Conservation (phyloP, 1,284 basidiomycete species). For the Ustilago bromivora region DNA sequence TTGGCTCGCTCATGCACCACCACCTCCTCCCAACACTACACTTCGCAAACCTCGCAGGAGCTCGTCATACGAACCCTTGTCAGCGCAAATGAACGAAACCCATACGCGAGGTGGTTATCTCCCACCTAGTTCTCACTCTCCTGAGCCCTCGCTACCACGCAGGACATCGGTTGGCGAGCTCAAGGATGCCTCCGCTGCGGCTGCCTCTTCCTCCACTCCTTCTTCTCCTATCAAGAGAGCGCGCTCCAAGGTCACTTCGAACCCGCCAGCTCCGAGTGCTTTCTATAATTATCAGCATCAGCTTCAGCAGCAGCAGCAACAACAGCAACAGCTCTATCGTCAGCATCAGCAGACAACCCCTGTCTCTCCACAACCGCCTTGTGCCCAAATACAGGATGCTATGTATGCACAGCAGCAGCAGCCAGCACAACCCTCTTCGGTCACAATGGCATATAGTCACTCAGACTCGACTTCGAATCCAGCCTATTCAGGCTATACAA, state of each 20-base stretch:
- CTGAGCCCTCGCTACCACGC: conserved; percentile 40
- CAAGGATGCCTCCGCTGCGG: conserved; percentile 17
- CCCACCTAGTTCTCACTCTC: conserved; percentile 55
- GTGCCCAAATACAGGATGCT: background rate
- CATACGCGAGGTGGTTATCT: conserved; percentile 52
- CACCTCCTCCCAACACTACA: conserved; percentile 44
- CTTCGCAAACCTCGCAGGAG: conserved; percentile 43
- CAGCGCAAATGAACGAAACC: conserved; percentile 36
- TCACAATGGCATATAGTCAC: conserved; percentile 30
- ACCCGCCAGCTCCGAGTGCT: conserved; percentile 44
- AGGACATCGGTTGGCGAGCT: conserved; percentile 30
- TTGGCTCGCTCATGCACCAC: conserved; percentile 59
- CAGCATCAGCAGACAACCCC: conserved; percentile 13
- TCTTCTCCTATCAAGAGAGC: conserved; percentile 28
- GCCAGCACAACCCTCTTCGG: conserved; percentile 17
- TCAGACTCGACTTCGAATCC: conserved; percentile 22
- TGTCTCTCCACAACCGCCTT: conserved; percentile 11
- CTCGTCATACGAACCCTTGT: conserved; percentile 47
- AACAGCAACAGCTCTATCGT: conserved; percentile 28
- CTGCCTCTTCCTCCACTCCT: conserved; percentile 22
- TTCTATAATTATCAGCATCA: conserved; percentile 54
- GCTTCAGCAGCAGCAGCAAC: conserved; percentile 41
- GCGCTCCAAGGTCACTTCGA: conserved; percentile 45
- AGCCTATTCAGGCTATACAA: conserved; percentile 10
- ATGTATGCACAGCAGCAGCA: background rate